Base-by-base conservation (phyloP, 176 grass and related monocot genomes). In the Aegilops bicornis region DNA sequence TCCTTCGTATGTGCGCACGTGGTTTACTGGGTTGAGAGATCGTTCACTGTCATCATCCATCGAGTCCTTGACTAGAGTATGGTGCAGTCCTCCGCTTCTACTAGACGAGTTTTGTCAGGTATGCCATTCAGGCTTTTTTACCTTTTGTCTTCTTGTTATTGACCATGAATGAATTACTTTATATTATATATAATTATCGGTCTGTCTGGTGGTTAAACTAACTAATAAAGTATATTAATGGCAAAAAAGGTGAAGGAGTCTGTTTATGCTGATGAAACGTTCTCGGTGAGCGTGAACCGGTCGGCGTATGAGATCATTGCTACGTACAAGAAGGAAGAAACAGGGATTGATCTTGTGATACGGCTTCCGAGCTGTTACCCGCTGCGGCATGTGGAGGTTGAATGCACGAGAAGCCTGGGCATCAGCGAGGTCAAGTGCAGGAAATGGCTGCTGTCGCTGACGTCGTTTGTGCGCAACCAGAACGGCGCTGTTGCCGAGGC, bases 251-350 rank as follows among this genome's bases (percentile, higher is more conserved):
- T 98, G 9, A 98, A 96, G 84, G 94, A 92, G 29, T 83, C 59
- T 43, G 87, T 96, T 1, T 79, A 79, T 62, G 86, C 88, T 54
- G 93, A 96, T 88, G 97, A 98, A 22, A 96, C 94, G 72, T 98
- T 98, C 90, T 92, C 94, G 64, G 93, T 96, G 50, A 94, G 70
- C 14, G 90, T 98, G 23, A 98, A 93, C 82, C 83, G 86, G 50
- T 91, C 88, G 10, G 90, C 91, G 11, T 94, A 89, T 54, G 97
- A 98, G 77, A 98, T 98, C 52, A 87, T 96, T 82, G 97, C 94
- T 78, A 94, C 97, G 42, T 98, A 98, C 82, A 98, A 98, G 92
- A 96, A 96, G 87, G 96, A 98, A 78, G 96, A 98, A 79, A 91
- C 94, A 79, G 90, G 93, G 78, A 96, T 98, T 79, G 97, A 98